These are phyloP conservation scores for Monosporascus sp. DNA, from an alignment of 2,329 filamentous ascomycete species.

Conservation along the genomic window DNA sequence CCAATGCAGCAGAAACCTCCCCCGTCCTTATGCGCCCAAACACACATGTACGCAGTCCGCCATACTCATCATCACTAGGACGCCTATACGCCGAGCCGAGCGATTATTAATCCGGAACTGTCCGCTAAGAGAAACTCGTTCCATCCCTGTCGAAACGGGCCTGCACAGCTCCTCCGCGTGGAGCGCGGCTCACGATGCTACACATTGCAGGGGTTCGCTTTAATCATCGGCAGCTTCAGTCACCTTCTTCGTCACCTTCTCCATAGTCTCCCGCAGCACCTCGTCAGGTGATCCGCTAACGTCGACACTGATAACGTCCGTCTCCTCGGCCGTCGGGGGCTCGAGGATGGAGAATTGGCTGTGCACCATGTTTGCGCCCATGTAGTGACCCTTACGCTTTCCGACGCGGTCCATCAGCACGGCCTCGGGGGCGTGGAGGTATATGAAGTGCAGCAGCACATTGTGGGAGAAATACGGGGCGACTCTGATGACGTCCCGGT, in stretches of 20 bases:
- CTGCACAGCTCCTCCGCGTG: neutral
- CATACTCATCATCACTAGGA: too few species aligned
- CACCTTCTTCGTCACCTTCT: constrained; percentile 51
- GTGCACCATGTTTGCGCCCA: constrained; percentile 92
- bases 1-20: too few species aligned
- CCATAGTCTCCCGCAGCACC: constrained; percentile 56
- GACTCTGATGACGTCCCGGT: constrained; percentile 84
- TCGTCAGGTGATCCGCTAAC: constrained; percentile 53
- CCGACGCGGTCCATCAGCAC: constrained; percentile 71
- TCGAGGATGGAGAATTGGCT: constrained; percentile 90
- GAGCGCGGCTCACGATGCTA: constrained; percentile 1
- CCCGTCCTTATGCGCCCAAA: too few species aligned
- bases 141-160: too few species aligned
- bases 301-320: constrained; percentile 67
- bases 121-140: too few species aligned
- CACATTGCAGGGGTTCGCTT: constrained; percentile 3
- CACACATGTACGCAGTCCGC: too few species aligned
- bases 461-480: constrained; percentile 69
- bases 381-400: constrained; percentile 78
- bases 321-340: constrained; percentile 64
- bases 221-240: constrained; percentile 30
- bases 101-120: too few species aligned
- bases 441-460: constrained; percentile 87
- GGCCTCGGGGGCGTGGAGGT: constrained; percentile 72
- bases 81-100: too few species aligned